A percentile compares a stretch with the other conserved stretches of the same genome.
These are phyloP conservation scores for Isabelozyma heimii DNA, from an alignment of 805 yeast species.

Conservation along the genomic window DNA sequence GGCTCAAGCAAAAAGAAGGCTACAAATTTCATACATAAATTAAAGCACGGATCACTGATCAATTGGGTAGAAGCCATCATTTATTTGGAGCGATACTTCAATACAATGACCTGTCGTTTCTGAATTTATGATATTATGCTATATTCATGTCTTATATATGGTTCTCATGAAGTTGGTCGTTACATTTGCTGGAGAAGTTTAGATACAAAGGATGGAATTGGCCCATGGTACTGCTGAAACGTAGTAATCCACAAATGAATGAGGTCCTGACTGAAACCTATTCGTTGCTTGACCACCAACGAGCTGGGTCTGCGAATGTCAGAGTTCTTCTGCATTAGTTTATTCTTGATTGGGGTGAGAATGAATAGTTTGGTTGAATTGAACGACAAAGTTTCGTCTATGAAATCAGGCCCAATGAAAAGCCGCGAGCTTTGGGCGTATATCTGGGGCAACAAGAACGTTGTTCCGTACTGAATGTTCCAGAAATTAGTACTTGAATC, in stretches of 20 bases:
- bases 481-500: slow-evolving; percentile 11
- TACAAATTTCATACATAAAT: too few species aligned
- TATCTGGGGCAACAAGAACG: slow-evolving; percentile 18
- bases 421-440: slow-evolving; percentile 8
- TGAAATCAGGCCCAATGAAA: neutral
- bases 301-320: neutral
- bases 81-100: too few species aligned
- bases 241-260: neutral
- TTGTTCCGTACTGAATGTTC: slow-evolving; percentile 10
- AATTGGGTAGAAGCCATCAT: too few species aligned
- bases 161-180: too few species aligned
- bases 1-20: too few species aligned
- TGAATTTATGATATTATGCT: too few species aligned
- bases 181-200: neutral
- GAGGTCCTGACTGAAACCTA: neutral
- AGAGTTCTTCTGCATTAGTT: neutral
- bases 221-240: neutral
- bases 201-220: neutral
- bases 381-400: neutral
- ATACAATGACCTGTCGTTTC: too few species aligned
- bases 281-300: neutral
- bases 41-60: too few species aligned
- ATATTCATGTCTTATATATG: too few species aligned
- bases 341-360: neutral
- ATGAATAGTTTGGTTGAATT: neutral